Base-by-base conservation (phyloP, 2,329 filamentous ascomycete species). In the Fusarium setosum region DNA sequence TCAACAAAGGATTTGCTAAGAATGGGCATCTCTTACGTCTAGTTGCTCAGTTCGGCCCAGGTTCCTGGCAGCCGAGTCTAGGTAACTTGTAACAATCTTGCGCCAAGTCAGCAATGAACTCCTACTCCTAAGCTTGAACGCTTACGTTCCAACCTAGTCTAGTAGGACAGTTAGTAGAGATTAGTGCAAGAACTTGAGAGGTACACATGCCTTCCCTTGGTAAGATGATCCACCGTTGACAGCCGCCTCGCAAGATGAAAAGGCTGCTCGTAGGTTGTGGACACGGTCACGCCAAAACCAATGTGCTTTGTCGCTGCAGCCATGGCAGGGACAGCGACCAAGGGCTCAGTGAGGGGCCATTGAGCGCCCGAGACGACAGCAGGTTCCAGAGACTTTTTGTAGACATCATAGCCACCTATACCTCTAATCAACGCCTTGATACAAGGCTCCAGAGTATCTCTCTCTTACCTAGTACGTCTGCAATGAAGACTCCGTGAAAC, bases 221-320 rank as follows among this genome's bases (percentile, higher is more conserved):
- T 89, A 4, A 92, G 77, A 72, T 92, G 90, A 69, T 92, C 90
- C 0, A 91, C 81, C 0, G 90, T 92, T 0, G 86, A 89, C 18
- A 92, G 73, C 11, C 89, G 79, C 32, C 90, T 78, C 0, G 90
- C 90, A 20, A 92, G 79, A 67, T 91, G 87, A 71, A 90, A 92
- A 0, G 90, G 90, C 69, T 89, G 86, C 71, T 92, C 90, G 61
- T 92, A 92, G 0, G 89, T 91, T 2, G 90, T 91, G 3, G 87
- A 86, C 2, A 89, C 86, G 0, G 90, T 92, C 6, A 92, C 88
- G 0, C 90, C 90, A 63, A 92, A 92, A 0, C 86, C 88, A 24
- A 93, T 85, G 61, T 82, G 90, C 70, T 88, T 84, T 0, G 90
- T 92, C 0, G 81, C 90, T 1, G 90, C 89, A 2, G 90, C 90